Evolutionary conservation across 2,329 filamentous ascomycete species (phyloP).

Genomic region (Xylariaceae sp.): DNA sequence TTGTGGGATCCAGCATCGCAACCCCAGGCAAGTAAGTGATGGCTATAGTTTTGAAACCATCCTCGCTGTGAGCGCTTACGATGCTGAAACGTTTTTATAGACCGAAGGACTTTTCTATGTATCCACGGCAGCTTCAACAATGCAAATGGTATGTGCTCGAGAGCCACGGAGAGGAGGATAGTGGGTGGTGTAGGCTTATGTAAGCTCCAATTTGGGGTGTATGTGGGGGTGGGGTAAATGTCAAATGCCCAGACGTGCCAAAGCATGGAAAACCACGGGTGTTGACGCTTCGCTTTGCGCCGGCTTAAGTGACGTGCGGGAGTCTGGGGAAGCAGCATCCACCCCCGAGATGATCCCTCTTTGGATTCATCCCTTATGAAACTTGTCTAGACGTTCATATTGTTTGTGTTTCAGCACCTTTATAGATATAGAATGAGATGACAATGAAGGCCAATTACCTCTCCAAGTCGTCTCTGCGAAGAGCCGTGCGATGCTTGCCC

Average conservation of each 20-base stretch:
- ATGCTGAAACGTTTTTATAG: too few relatives aligned
- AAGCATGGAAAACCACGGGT: conserved; percentile 16
- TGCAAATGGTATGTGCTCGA: too few relatives aligned
- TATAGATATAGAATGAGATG: conserved; percentile 4
- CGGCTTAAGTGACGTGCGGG: conserved; percentile 26
- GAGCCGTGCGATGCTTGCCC: conserved; percentile 16
- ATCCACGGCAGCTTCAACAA: too few relatives aligned
- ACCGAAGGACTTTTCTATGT: too few relatives aligned
- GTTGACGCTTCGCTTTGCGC: conserved; percentile 23
- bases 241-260: neutral
- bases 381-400: neutral
- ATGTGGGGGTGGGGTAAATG: conserved; percentile 6
- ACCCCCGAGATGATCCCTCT: conserved; percentile 5
- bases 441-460: conserved; percentile 25
- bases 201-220: neutral
- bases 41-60: too few relatives aligned
- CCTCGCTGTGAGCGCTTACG: too few relatives aligned
- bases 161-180: too few relatives aligned
- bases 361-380: conserved; percentile 1
- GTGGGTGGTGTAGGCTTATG: too few relatives aligned
- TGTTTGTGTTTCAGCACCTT: neutral
- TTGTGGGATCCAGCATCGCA: too few relatives aligned
- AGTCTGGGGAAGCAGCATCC: conserved; percentile 19
- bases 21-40: too few relatives aligned
- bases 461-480: conserved; percentile 19